phyloP scores from a whole-genome alignment of 2,329 filamentous ascomycete genomes.

The Metarhizium album region DNA sequence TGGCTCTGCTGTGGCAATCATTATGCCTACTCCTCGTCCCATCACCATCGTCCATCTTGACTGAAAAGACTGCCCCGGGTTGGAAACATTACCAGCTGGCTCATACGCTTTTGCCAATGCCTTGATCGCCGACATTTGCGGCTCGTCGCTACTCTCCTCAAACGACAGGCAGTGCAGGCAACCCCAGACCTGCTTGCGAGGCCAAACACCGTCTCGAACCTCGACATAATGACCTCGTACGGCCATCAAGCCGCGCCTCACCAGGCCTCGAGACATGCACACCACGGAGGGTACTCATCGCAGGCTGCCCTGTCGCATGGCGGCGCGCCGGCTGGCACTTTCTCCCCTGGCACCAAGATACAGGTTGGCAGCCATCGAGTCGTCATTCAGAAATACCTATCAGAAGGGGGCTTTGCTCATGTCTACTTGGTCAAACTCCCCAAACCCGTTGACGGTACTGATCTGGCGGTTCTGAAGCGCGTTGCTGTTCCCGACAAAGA shows the following conservation, averaged over 20 bases:
- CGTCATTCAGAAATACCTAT: conserved; percentile 92
- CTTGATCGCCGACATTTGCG: neutral
- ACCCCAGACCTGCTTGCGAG: neutral
- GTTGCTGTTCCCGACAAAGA: conserved; percentile 97
- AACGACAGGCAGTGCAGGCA: neutral
- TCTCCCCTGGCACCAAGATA: conserved; percentile 89
- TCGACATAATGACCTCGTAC: conserved; percentile 24
- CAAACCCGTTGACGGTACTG: conserved; percentile 63
- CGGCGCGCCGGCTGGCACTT: conserved; percentile 66
- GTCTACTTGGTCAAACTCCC: conserved; percentile 92
- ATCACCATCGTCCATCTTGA: neutral
- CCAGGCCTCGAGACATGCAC: conserved; percentile 21
- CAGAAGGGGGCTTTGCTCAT: conserved; percentile 95
- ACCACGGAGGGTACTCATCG: conserved; percentile 33
- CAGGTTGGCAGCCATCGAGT: conserved; percentile 89
- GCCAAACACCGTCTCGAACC: neutral
- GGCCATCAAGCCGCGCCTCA: conserved; percentile 22
- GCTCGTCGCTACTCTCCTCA: neutral
- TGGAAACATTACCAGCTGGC: neutral
- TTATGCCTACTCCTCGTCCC: neutral
- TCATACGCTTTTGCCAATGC: neutral
- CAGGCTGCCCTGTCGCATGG: conserved; percentile 14
- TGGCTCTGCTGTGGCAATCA: neutral
- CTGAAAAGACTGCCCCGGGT: neutral
- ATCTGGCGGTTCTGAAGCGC: conserved; percentile 80